Percentiles rank a stretch among this genome's conserved stretches.
phyloP scores from a whole-genome alignment of 192 early-diverging fungal species.

The Diversispora epigaea region DNA sequence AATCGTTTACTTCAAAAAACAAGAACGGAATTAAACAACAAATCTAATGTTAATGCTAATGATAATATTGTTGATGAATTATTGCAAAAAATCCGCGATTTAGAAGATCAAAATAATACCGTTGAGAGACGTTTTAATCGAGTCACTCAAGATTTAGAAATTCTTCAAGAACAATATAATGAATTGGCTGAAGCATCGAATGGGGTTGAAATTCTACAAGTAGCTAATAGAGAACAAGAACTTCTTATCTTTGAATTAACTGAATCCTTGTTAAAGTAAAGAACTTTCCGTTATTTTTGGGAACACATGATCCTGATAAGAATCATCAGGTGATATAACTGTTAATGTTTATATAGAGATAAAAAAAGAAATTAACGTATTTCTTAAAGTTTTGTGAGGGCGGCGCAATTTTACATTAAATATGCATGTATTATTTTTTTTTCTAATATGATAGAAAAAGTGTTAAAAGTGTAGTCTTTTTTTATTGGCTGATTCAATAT shows the following conservation, averaged over 20 bases:
- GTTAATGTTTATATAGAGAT: no score
- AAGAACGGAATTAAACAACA: constrained; percentile 2
- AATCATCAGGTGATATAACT: no score
- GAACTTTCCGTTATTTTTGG: no score
- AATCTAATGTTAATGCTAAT: constrained; percentile 25
- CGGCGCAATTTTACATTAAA: no score
- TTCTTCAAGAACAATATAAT: constrained; percentile 40
- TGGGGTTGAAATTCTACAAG: constrained; percentile 36
- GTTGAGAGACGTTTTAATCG: constrained; percentile 35
- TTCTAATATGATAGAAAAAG: no score
- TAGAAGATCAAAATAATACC: constrained; percentile 36
- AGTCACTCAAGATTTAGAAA: constrained; percentile 36
- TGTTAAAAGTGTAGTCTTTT: no score
- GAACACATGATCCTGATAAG: no score
- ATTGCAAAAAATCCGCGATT: constrained; percentile 33
- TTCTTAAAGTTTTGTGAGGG: no score
- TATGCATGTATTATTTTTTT: no score
- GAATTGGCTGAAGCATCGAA: constrained; percentile 34
- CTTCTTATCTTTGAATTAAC: constrained; percentile 39
- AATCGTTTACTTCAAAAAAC: constrained; percentile 10
- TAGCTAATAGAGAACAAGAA: constrained; percentile 40
- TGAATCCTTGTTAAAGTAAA: no score
- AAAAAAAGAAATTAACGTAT: no score
- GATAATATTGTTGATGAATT: constrained; percentile 32
- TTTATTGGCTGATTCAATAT: no score